Evolutionary conservation across 148 eudicot species (phyloP).

Genomic region (Salicornia ramosissima): DNA sequence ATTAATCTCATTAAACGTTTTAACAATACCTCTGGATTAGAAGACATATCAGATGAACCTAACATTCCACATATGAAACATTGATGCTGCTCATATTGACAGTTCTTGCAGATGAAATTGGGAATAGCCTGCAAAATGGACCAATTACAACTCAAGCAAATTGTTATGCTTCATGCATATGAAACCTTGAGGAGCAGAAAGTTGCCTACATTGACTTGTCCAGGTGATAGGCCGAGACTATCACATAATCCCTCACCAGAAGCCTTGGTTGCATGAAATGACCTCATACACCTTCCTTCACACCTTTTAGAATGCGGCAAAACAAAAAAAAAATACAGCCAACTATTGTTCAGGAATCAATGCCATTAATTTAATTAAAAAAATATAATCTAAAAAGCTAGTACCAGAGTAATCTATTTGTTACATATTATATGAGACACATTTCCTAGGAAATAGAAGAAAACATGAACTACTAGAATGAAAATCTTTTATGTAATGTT

Average conservation of each 20-base stretch:
- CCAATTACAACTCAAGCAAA: background rate
- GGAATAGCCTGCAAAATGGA: slow-evolving; percentile 48
- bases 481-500: background rate
- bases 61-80: slow-evolving; percentile 69
- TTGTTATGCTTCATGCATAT: slow-evolving; percentile 14
- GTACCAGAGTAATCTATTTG: background rate
- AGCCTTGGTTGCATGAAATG: slow-evolving; percentile 60
- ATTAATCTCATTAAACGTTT: background rate
- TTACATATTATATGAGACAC: background rate
- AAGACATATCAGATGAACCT: slow-evolving; percentile 60
- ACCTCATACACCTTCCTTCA: slow-evolving; percentile 78
- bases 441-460: background rate
- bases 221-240: slow-evolving; percentile 52
- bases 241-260: slow-evolving; percentile 53
- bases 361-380: too few species aligned
- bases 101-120: slow-evolving; percentile 61
- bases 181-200: background rate
- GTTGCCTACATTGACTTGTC: slow-evolving; percentile 49
- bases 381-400: too few species aligned
- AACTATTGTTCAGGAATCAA: background rate
- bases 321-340: background rate
- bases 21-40: slow-evolving; percentile 51
- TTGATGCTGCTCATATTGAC: slow-evolving; percentile 66
- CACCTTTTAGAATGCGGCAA: slow-evolving; percentile 40
- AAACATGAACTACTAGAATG: background rate